phyloP scores from a whole-genome alignment of 495 filamentous ascomycete genomes.

The Penicillium lagena region DNA sequence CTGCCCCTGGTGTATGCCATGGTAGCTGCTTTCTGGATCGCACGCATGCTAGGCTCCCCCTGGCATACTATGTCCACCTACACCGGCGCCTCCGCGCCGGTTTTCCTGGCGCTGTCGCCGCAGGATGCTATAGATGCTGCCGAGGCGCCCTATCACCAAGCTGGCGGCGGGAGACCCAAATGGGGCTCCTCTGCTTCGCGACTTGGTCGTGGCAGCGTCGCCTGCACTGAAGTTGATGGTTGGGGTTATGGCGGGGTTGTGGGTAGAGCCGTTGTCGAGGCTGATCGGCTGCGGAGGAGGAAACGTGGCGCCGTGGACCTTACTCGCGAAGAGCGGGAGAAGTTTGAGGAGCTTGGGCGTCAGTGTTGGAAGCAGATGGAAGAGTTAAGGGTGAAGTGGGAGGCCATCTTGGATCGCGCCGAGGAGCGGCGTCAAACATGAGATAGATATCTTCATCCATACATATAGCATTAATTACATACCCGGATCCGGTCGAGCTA shows the following conservation, averaged over 20 bases:
- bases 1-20: constrained; percentile 58
- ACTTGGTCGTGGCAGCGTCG: constrained; percentile 50
- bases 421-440: constrained; percentile 7
- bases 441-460: no score
- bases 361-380: constrained; percentile 82
- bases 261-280: constrained; percentile 38
- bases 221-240: constrained; percentile 72
- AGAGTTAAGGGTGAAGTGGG: constrained; percentile 72
- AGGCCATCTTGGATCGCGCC: constrained; percentile 46
- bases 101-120: constrained; percentile 72
- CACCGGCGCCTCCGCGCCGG: constrained; percentile 66
- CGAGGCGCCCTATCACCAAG: constrained; percentile 36
- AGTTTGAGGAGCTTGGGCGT: constrained; percentile 71
- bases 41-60: constrained; percentile 74
- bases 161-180: constrained; percentile 58
- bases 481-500: no score
- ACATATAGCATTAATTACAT: no score
- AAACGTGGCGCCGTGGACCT: constrained; percentile 50
- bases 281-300: constrained; percentile 44
- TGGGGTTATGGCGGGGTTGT: constrained; percentile 77
- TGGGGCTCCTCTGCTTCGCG: constrained; percentile 71
- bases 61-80: constrained; percentile 78
- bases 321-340: constrained; percentile 55
- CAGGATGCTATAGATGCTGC: constrained; percentile 58
- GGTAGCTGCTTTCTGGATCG: constrained; percentile 59